A percentile compares a stretch with the other conserved stretches of the same genome.
phyloP scores from a whole-genome alignment of 257 asterid species.

The Plantago major region DNA sequence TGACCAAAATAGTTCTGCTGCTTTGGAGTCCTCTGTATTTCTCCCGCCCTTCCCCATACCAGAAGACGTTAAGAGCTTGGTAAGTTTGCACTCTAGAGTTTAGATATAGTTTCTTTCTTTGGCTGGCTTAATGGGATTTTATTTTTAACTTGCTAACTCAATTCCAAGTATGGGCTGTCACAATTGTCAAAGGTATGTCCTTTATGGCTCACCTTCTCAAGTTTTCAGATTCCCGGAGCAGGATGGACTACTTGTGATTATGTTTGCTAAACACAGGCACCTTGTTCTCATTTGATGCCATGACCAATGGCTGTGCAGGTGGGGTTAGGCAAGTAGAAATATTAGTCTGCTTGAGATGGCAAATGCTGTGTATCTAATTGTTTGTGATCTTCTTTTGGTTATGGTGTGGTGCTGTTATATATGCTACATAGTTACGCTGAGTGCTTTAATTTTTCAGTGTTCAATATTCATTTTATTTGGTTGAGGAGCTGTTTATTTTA shows the following conservation, averaged over 20 bases:
- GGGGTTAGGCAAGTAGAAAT: constrained; percentile 80
- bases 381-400: constrained; percentile 16
- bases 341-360: constrained; percentile 48
- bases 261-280: constrained; percentile 86
- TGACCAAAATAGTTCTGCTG: constrained; percentile 42
- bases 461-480: constrained; percentile 10
- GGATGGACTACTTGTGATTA: constrained; percentile 69
- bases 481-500: constrained; percentile 13
- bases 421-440: neutral
- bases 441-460: neutral
- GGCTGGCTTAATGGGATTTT: constrained; percentile 16
- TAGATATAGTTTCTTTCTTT: constrained; percentile 18
- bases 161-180: constrained; percentile 46
- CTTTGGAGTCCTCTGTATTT: constrained; percentile 47
- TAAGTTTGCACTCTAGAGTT: constrained; percentile 40
- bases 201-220: constrained; percentile 80
- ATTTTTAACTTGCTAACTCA: constrained; percentile 34
- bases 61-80: constrained; percentile 62
- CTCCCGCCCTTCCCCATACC: constrained; percentile 73
- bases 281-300: constrained; percentile 87
- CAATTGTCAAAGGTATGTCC: constrained; percentile 45
- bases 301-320: constrained; percentile 80
- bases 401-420: constrained; percentile 7
- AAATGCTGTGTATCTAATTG: constrained; percentile 29
- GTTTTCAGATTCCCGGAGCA: constrained; percentile 99